Evolutionary conservation across 805 yeast genomes (phyloP), one percentile per base, ranked within the genome.

Genomic region (Zygoascus ofunaensis): DNA sequence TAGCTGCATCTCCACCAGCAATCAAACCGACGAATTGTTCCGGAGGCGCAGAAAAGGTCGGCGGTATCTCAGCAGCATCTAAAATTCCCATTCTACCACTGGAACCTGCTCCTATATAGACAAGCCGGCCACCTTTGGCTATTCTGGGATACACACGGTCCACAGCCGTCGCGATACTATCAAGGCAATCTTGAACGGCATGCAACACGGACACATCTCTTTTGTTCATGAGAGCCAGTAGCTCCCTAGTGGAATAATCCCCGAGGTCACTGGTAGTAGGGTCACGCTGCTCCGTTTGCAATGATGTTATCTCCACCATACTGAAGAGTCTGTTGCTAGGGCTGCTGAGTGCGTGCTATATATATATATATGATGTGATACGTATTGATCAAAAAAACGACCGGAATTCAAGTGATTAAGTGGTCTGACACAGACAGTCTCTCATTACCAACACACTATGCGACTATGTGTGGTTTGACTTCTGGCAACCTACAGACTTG

Each of bases 101-200:
- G 12, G 59, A 51, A 5, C 61, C 61, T 14, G 60, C 57, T 5
- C 61, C 61, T 34, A 57, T 45, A 42, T 57, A 57, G 33, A 57
- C 42, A 23, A 57, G 41, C n/a, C 61, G 49, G n/a, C 59, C 60
- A 1, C 55, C 58, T 4, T 34, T 37, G 23, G 21, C 28, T 14
- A 57, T 38, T 19, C 43, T 46, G 14, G 59, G 59, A 15, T 42
- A 49, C 4, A 49, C 22, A 3, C 21, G 49, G n/a, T 55, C 59
- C 10, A 54, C 49, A 4, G 55, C 54, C 4, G 39, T 47, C 3
- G 58, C 45, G n/a, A 55, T 50, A 7, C 20, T 23, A n/a, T 45
- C 43, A 4, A 53, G 18, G 26, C 46, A 38, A 12, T 37, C 41
- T 10, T 17, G 28, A 2, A 55, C 55, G 10, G 52, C 51, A 1